phyloP scores from a whole-genome alignment of 257 asterid genomes.

The Primulina tabacum region DNA sequence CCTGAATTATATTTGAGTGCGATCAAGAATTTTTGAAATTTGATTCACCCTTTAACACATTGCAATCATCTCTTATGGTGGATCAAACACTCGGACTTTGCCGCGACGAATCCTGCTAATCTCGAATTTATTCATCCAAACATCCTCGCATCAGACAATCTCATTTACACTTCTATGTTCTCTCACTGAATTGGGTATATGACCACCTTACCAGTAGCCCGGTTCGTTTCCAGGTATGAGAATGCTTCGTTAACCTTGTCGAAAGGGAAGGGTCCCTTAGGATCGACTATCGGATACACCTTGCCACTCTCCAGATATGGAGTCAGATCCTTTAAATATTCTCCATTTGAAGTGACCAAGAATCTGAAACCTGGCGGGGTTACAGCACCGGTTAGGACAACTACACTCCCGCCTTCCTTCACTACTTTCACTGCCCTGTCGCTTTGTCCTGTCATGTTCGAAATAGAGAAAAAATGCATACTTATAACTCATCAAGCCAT shows the following conservation, averaged over 20 bases:
- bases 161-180: constrained; percentile 9
- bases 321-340: constrained; percentile 57
- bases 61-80: neutral
- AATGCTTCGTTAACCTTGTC: constrained; percentile 75
- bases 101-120: neutral
- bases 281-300: constrained; percentile 65
- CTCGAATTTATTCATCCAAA: neutral
- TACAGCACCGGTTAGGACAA: constrained; percentile 70
- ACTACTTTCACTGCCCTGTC: constrained; percentile 77
- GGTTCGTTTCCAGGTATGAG: constrained; percentile 64
- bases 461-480: neutral
- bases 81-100: too few species aligned
- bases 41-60: neutral
- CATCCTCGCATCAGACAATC: constrained; percentile 12
- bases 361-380: constrained; percentile 84
- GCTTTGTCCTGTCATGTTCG: constrained; percentile 59
- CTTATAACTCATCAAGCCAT: neutral
- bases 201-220: constrained; percentile 81
- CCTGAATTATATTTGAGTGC: neutral
- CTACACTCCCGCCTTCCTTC: constrained; percentile 85
- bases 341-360: constrained; percentile 78
- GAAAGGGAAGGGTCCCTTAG: constrained; percentile 76
- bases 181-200: constrained; percentile 72
- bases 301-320: constrained; percentile 74
- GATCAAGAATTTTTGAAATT: neutral